A percentile compares a stretch with the other conserved stretches of the same genome.
Conservation (phyloP, 352 stramenopile genomes). For the Aphanomyces invadans region DNA sequence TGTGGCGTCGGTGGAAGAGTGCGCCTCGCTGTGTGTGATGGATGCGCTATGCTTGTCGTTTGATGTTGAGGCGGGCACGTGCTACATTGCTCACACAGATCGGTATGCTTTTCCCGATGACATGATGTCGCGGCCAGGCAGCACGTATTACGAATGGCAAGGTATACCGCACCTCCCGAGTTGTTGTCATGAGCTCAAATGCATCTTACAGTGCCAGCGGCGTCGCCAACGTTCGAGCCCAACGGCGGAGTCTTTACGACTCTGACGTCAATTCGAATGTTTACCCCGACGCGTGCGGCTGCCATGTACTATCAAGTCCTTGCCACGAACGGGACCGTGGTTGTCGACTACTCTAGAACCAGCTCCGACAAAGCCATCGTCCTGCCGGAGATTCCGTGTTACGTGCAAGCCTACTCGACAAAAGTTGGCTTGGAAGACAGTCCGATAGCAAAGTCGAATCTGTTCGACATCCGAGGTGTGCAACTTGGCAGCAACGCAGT, state of each 20-base stretch:
- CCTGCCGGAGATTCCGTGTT: conserved; percentile 10
- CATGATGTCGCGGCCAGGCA: conserved; percentile 56
- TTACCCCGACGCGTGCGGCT: conserved; percentile 45
- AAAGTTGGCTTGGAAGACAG: conserved; percentile 59
- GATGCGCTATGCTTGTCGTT: conserved; percentile 64
- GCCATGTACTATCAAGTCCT: conserved; percentile 55
- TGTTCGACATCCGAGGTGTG: conserved; percentile 56
- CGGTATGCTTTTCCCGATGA: conserved; percentile 52
- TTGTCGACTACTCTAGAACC: background rate
- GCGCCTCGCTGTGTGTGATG: conserved; percentile 37
- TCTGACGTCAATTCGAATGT: conserved; percentile 44
- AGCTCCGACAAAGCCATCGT: background rate
- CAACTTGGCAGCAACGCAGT: background rate
- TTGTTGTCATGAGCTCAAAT: background rate
- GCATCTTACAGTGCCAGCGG: conserved; percentile 27
- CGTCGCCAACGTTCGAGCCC: conserved; percentile 43
- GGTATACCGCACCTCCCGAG: conserved; percentile 13
- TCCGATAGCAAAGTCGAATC: conserved; percentile 36
- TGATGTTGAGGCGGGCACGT: conserved; percentile 60
- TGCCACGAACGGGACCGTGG: background rate
- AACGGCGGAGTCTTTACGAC: conserved; percentile 46
- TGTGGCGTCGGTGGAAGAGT: conserved; percentile 31
- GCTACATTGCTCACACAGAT: conserved; percentile 69
- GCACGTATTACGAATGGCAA: conserved; percentile 76
- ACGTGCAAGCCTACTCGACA: conserved; percentile 34